These are phyloP conservation scores for Alternaria solani DNA, from an alignment of 2,329 filamentous ascomycete genomes.

Conservation along the genomic window DNA sequence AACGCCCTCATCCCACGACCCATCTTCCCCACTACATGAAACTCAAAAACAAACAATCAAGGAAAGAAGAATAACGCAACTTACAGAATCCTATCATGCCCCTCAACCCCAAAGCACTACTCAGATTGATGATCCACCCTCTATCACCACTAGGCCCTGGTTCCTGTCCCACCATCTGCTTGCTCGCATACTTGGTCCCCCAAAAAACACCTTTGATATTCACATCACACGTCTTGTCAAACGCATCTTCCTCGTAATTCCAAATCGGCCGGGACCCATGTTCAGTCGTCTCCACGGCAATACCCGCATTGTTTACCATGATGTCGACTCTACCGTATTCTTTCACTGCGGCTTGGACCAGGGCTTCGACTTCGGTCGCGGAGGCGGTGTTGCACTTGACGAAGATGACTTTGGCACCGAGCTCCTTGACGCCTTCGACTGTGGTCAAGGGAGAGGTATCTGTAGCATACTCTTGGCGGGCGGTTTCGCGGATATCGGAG, in stretches of 20 bases:
- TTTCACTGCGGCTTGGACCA: constrained; percentile 52
- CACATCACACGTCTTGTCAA: constrained; percentile 53
- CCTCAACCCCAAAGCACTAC: constrained; percentile 60
- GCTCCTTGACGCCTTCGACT: constrained; percentile 40
- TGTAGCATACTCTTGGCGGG: constrained; percentile 25
- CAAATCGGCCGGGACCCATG: constrained; percentile 50
- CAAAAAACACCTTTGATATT: constrained; percentile 54
- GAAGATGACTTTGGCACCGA: constrained; percentile 49
- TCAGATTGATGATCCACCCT: constrained; percentile 64
- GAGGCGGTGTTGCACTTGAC: constrained; percentile 55
- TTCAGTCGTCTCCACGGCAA: constrained; percentile 50
- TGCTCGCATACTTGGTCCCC: constrained; percentile 57
- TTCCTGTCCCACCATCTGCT: constrained; percentile 61
- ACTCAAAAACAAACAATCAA: neutral
- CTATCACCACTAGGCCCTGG: constrained; percentile 47
- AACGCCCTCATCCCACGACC: too few species aligned
- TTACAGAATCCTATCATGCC: constrained; percentile 39
- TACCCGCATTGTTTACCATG: constrained; percentile 57
- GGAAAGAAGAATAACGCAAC: neutral
- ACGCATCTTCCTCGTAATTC: constrained; percentile 58
- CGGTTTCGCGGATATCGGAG: constrained; percentile 38
- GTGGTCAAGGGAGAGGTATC: constrained; percentile 31
- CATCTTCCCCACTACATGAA: too few species aligned
- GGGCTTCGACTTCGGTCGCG: constrained; percentile 52
- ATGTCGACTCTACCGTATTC: constrained; percentile 62